These are phyloP conservation scores for Neoascochyta sp. DNA, from an alignment of 2,329 filamentous ascomycete genomes.

Conservation along the genomic window DNA sequence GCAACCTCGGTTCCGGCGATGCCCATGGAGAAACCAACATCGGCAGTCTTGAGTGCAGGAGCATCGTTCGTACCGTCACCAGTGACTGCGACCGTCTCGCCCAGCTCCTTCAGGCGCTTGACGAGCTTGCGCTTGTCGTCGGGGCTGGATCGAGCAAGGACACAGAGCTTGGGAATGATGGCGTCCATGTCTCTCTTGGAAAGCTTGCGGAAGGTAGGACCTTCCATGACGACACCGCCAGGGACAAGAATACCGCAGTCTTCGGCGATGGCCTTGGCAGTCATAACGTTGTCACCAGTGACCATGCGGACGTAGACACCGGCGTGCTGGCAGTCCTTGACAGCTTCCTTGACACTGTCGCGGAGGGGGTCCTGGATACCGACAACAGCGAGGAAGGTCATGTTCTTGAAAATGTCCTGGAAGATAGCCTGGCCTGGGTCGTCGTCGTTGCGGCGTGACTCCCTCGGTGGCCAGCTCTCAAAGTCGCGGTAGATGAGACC, in stretches of 20 bases:
- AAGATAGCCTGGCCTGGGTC: conserved; percentile 62
- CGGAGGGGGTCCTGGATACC: conserved; percentile 80
- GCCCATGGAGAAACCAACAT: conserved; percentile 84
- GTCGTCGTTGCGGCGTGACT: conserved; percentile 57
- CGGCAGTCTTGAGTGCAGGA: conserved; percentile 73
- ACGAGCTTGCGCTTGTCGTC: conserved; percentile 67
- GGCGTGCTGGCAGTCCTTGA: conserved; percentile 68
- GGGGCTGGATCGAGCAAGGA: conserved; percentile 65
- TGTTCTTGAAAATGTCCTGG: conserved; percentile 64
- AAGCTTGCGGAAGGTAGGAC: conserved; percentile 72
- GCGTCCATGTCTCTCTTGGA: conserved; percentile 55
- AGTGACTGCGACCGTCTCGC: conserved; percentile 77
- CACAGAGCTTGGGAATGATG: conserved; percentile 61
- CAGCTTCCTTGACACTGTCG: conserved; percentile 69
- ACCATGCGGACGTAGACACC: conserved; percentile 83
- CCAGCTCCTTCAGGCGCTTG: conserved; percentile 60
- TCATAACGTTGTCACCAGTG: conserved; percentile 77
- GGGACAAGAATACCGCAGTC: conserved; percentile 74
- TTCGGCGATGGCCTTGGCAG: conserved; percentile 72
- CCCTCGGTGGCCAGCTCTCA: conserved; percentile 70
- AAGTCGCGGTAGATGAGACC: conserved; percentile 82
- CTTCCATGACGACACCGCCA: conserved; percentile 71
- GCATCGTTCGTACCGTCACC: conserved; percentile 83
- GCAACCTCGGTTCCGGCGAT: conserved; percentile 79
- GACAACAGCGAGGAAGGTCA: conserved; percentile 70